Evolutionary conservation across 2,329 filamentous ascomycete species (phyloP).

Genomic region (Hymenoscyphus linearis): DNA sequence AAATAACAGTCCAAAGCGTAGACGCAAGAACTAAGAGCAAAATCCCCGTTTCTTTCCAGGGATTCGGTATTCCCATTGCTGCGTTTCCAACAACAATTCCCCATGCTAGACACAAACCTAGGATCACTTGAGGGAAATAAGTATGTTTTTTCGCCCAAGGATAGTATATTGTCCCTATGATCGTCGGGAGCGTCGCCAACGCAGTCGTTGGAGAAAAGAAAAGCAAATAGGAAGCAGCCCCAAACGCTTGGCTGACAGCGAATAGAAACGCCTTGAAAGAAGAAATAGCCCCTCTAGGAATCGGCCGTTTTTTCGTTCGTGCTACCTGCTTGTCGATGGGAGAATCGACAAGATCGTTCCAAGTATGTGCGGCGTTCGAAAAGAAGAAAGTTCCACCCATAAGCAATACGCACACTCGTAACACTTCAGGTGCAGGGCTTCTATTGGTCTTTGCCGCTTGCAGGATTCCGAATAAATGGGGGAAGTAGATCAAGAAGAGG

Average conservation of each 20-base stretch:
- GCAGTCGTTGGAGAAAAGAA: not conserved
- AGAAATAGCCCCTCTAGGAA: not conserved
- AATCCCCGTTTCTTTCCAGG: not conserved
- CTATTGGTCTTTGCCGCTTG: too few species aligned
- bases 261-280: not conserved
- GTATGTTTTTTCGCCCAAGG: not conserved
- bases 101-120: not conserved
- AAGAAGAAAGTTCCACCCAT: too few species aligned
- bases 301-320: not conserved
- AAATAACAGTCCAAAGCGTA: not conserved
- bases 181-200: not conserved
- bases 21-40: not conserved
- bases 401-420: too few species aligned
- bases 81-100: not conserved
- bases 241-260: not conserved
- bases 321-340: not conserved
- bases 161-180: not conserved
- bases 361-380: not conserved
- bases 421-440: too few species aligned
- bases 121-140: not conserved
- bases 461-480: too few species aligned
- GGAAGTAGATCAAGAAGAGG: too few species aligned
- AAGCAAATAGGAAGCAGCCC: not conserved
- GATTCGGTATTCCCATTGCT: not conserved
- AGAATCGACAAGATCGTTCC: conserved; percentile 2